phyloP scores from a whole-genome alignment of 1,284 basidiomycete species.

The Cutaneotrichosporon mucoides region DNA sequence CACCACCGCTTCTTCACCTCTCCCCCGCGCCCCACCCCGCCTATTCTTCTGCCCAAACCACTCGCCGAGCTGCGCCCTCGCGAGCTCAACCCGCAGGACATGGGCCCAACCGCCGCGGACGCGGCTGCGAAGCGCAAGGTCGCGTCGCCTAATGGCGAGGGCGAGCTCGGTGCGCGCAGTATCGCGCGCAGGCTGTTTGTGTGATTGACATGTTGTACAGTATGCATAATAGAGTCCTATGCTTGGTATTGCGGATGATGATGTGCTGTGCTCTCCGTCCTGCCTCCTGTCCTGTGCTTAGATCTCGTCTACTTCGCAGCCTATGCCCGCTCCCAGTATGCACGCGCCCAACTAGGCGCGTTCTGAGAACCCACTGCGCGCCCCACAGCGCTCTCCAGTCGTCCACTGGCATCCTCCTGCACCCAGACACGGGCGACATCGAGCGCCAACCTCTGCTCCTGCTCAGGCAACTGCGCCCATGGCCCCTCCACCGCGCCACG shows the following conservation, averaged over 20 bases:
- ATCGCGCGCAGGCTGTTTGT: conserved; percentile 18
- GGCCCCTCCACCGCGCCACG: conserved; percentile 69
- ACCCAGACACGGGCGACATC: conserved; percentile 50
- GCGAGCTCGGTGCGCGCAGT: conserved; percentile 9
- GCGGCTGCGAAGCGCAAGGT: conserved; percentile 12
- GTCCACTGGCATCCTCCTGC: conserved; percentile 24
- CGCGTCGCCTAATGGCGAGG: conserved; percentile 5
- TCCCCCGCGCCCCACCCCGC: conserved; percentile 41
- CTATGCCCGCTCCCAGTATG: conserved; percentile 10
- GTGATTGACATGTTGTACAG: conserved; percentile 17
- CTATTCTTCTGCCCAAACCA: conserved; percentile 43
- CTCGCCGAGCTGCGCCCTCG: conserved; percentile 44
- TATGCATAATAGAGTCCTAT: conserved; percentile 7
- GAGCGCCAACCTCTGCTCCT: conserved; percentile 52
- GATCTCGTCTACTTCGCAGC: neutral
- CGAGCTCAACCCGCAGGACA: conserved; percentile 43
- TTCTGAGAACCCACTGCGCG: conserved; percentile 1
- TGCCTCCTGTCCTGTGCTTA: too few relatives aligned
- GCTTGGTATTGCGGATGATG: neutral
- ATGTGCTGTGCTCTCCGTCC: conserved; percentile 8
- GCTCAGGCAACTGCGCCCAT: conserved; percentile 59
- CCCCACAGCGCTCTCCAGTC: conserved; percentile 9
- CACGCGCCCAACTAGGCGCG: conserved; percentile 8
- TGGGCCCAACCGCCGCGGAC: neutral
- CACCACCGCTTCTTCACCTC: conserved; percentile 45